Conservation (phyloP, 2,329 filamentous ascomycete species). For the Aciculosporium take region DNA sequence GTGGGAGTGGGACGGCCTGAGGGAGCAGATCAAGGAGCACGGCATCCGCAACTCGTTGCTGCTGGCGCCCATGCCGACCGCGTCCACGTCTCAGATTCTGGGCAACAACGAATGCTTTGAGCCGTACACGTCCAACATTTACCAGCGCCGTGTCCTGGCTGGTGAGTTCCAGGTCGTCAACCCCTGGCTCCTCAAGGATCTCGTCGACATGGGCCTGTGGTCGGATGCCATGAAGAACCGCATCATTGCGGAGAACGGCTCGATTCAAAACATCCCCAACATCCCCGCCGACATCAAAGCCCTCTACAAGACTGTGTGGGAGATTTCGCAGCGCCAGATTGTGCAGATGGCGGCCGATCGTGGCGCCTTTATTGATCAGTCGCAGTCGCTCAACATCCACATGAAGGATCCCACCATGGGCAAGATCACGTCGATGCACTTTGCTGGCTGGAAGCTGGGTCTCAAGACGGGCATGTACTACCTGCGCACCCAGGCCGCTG, state of each 20-base stretch:
- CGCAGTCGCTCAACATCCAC: slow-evolving; percentile 97
- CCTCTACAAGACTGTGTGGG: slow-evolving; percentile 99
- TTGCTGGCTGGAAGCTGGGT: slow-evolving; percentile 96
- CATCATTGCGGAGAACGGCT: slow-evolving; percentile 93
- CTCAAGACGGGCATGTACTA: slow-evolving; percentile 99
- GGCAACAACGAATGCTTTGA: slow-evolving; percentile 99
- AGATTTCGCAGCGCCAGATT: slow-evolving; percentile 90
- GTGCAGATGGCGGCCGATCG: slow-evolving; percentile 97
- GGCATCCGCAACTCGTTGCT: slow-evolving; percentile 93
- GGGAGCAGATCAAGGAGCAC: slow-evolving; percentile 81
- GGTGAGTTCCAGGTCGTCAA: slow-evolving; percentile 99
- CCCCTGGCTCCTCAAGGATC: slow-evolving; percentile 94
- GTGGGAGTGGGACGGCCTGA: slow-evolving; percentile 88
- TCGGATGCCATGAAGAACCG: slow-evolving; percentile 99
- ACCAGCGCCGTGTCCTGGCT: slow-evolving; percentile 92
- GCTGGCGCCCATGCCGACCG: slow-evolving; percentile 94
- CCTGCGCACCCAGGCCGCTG: slow-evolving; percentile 91
- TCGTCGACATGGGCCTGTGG: slow-evolving; percentile 96
- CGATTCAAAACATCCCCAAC: slow-evolving; percentile 92
- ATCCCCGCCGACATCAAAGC: slow-evolving; percentile 92
- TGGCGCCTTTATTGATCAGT: slow-evolving; percentile 97
- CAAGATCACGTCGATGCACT: slow-evolving; percentile 99
- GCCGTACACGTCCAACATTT: slow-evolving; percentile 99
- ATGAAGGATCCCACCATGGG: slow-evolving; percentile 99
- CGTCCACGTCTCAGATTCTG: slow-evolving; percentile 91